Percentiles rank a stretch among this genome's conserved stretches.
Evolutionary conservation across 257 asterid species (phyloP).

Genomic region (Echium plantagineum): DNA sequence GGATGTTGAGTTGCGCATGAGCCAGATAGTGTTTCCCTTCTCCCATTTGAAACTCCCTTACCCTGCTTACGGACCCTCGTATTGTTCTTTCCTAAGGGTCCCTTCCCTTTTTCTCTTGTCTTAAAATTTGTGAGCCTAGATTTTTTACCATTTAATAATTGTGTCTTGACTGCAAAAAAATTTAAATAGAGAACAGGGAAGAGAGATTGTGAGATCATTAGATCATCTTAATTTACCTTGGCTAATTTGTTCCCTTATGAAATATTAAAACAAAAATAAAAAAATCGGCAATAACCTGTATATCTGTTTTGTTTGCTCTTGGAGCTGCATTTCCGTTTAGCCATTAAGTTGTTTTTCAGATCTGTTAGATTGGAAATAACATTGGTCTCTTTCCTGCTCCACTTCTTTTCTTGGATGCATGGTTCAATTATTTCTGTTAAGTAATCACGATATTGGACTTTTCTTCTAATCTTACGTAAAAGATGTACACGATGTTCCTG

Average conservation of each 20-base stretch:
- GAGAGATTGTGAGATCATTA: not conserved
- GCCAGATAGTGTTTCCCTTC: not conserved
- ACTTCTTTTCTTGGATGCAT: conserved; percentile 12
- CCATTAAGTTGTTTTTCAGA: not conserved
- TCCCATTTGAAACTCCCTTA: not conserved
- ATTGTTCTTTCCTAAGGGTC: not conserved
- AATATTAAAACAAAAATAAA: not conserved
- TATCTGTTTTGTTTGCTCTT: conserved; percentile 5
- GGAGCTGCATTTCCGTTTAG: conserved; percentile 9
- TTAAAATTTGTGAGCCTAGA: not conserved
- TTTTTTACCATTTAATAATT: not conserved
- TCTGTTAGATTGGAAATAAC: conserved; percentile 2
- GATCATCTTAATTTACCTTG: not conserved
- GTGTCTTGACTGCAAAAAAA: not conserved
- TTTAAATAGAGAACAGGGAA: not conserved
- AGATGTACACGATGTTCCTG: conserved; percentile 24
- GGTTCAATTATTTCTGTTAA: conserved; percentile 8
- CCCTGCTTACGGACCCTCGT: not conserved
- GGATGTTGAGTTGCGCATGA: not conserved
- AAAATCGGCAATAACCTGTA: conserved; percentile 15
- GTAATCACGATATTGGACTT: conserved; percentile 7
- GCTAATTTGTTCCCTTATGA: not conserved
- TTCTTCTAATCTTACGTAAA: conserved; percentile 22
- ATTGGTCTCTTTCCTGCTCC: conserved; percentile 16
- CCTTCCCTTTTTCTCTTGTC: not conserved